Base-by-base conservation (phyloP, 768 basidiomycete species). In the Gymnopilus junonius region DNA sequence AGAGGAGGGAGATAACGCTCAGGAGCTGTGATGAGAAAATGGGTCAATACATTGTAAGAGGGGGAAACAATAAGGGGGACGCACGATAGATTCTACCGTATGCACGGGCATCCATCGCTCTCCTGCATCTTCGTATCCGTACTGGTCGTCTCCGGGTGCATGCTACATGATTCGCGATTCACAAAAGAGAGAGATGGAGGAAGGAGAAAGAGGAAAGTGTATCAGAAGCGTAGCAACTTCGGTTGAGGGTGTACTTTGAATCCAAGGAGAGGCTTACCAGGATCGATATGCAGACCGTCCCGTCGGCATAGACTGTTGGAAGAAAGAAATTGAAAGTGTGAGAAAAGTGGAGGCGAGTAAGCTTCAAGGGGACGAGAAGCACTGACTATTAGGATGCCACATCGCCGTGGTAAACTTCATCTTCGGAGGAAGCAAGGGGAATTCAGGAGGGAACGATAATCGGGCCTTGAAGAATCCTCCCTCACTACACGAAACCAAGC, bases 61-160 rank as follows among this genome's bases (percentile, higher is more conserved):
- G 59, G 35, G 60, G 40, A 66, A 39, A 10, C 31, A 11, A 31
- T 21, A 29, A 37, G 75, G 83, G 25, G 8, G 11, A 73, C 83
- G 73, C 68, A 98, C 97, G 66, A 99, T 99, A 5, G 95, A 94
- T 80, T 99, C 95, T 34, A 98, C 91, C 1, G 93, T 92, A 74
- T 99, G 97, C 48, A 99, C 95, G 3, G 97, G 97, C 82, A 96
- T 81, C 97, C 97, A 99, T 65, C 97, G 81, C 79, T 99, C 97
- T 45, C 94, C 91, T 1, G 97, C 95, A 70, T 96, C 94, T 75
- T 99, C 97, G 70, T 97, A 98, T 11, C 97, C 92, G 69, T 92
- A 98, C 74, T 98, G 93, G 76, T 99, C 97, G 39, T 96, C 94
- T 32, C 95, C 97, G 0, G 97, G 97, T 35, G 93, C 88, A 71